These are phyloP conservation scores for Pyropia yezoensis DNA, from an alignment of 23 red algal species.

Conservation along the genomic window DNA sequence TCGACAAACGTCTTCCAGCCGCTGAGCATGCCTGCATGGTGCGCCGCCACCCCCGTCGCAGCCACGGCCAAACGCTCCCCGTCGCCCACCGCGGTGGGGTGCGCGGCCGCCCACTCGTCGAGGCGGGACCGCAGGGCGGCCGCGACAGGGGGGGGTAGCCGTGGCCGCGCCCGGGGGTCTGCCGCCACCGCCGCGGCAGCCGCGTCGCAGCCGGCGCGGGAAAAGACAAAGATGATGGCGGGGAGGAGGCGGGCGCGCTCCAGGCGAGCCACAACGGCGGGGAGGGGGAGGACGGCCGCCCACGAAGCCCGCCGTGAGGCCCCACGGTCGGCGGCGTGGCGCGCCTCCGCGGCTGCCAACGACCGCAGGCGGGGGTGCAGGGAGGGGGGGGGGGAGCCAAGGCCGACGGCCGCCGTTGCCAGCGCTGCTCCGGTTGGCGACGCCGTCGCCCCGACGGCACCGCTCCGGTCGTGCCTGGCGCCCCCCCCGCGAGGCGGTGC, in stretches of 20 bases:
- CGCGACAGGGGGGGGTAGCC: too few relatives aligned
- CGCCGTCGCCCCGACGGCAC: too few relatives aligned
- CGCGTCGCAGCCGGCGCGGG: slow-evolving; percentile 76
- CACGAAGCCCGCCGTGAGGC: slow-evolving; percentile 3
- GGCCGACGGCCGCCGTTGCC: too few relatives aligned
- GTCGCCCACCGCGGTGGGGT: slow-evolving; percentile 53
- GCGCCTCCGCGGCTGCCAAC: too few relatives aligned
- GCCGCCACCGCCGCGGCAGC: slow-evolving; percentile 43
- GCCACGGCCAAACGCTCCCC: slow-evolving; percentile 43
- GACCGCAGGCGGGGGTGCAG: too few relatives aligned
- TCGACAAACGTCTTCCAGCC: slow-evolving; percentile 89
- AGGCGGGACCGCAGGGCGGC: slow-evolving; percentile 12
- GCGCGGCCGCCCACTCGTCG: slow-evolving; percentile 38
- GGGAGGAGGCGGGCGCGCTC: slow-evolving; percentile 58
- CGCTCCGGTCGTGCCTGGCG: too few relatives aligned
- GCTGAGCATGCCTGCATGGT: slow-evolving; percentile 92
- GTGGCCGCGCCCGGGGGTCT: background rate
- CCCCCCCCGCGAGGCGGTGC: background rate
- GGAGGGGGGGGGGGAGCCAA: too few relatives aligned
- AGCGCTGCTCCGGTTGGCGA: too few relatives aligned
- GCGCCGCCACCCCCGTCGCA: slow-evolving; percentile 68
- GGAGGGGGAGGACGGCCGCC: slow-evolving; percentile 50
- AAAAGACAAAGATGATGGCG: slow-evolving; percentile 95
- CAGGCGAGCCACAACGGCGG: slow-evolving; percentile 53
- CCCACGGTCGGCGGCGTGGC: too few relatives aligned